Evolutionary conservation across 2,329 filamentous ascomycete species (phyloP).

Genomic region (Hymenoscyphus repandus): DNA sequence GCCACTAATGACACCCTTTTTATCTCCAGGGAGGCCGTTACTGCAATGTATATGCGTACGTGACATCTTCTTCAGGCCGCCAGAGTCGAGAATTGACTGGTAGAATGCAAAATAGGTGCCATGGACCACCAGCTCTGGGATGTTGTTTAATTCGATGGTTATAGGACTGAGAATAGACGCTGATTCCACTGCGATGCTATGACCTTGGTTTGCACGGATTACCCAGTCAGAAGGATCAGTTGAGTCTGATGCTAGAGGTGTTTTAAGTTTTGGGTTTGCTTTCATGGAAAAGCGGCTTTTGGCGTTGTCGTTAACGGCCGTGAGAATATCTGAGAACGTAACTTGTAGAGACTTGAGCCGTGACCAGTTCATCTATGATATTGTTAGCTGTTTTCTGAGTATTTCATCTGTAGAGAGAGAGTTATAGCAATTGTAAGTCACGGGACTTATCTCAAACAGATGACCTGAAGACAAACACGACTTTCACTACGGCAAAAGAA

Average conservation of each 20-base stretch:
- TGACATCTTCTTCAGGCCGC: constrained; percentile 75
- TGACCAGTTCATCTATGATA: constrained; percentile 31
- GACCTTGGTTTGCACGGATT: constrained; percentile 94
- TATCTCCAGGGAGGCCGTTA: constrained; percentile 55
- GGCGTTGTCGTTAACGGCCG: constrained; percentile 68
- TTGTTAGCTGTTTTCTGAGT: not conserved
- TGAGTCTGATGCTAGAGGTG: constrained; percentile 23
- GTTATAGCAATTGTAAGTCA: constrained; percentile 1
- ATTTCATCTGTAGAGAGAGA: constrained; percentile 3
- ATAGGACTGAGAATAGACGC: constrained; percentile 66
- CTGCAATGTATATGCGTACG: constrained; percentile 90
- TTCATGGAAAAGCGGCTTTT: constrained; percentile 89
- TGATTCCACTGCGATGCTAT: constrained; percentile 73
- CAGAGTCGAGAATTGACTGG: constrained; percentile 65
- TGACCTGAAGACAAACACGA: not conserved
- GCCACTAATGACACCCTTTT: constrained; percentile 60
- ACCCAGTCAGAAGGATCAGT: constrained; percentile 63
- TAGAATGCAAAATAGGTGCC: constrained; percentile 85
- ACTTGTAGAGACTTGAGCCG: constrained; percentile 61
- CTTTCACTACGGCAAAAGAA: not conserved
- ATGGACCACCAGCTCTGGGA: constrained; percentile 71
- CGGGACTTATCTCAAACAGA: not conserved
- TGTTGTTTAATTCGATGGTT: constrained; percentile 47
- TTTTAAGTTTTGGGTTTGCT: constrained; percentile 36
- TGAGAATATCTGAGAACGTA: constrained; percentile 68